Percentiles rank a stretch among this genome's conserved stretches.
Conservation (phyloP, 257 asterid genomes). For the Echites panduratus region DNA sequence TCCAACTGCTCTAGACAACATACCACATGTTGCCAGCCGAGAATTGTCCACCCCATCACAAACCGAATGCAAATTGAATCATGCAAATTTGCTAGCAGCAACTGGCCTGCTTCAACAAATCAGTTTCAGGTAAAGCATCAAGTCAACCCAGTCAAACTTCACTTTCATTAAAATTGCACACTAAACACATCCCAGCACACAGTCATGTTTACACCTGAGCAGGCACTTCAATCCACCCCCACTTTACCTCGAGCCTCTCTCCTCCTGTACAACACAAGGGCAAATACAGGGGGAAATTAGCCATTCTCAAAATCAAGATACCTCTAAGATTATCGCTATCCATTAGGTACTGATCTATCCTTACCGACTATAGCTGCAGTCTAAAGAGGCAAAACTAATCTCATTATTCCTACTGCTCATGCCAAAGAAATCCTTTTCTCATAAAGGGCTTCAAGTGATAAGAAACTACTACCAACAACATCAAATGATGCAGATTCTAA, state of each 20-base stretch:
- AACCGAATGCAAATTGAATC: slow-evolving; percentile 16
- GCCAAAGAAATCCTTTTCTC: slow-evolving; percentile 16
- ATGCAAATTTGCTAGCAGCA: slow-evolving; percentile 26
- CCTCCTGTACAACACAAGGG: slow-evolving; percentile 80
- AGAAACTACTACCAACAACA: slow-evolving; percentile 10
- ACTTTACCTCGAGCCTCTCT: slow-evolving; percentile 39
- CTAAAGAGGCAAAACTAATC: slow-evolving; percentile 25
- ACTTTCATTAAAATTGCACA: slow-evolving; percentile 29
- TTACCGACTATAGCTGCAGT: slow-evolving; percentile 32
- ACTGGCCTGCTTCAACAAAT: slow-evolving; percentile 25
- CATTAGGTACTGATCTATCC: slow-evolving; percentile 39
- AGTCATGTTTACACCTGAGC: slow-evolving; percentile 26
- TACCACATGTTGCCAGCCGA: slow-evolving; percentile 14
- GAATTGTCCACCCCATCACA: slow-evolving; percentile 26
- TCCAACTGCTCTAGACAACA: slow-evolving; percentile 12
- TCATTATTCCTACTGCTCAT: slow-evolving; percentile 28
- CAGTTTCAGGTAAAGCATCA: slow-evolving; percentile 23
- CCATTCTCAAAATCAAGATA: slow-evolving; percentile 56
- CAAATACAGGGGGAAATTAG: slow-evolving; percentile 67
- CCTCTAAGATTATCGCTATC: slow-evolving; percentile 52
- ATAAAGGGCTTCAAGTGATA: slow-evolving; percentile 10
- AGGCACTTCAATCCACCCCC: slow-evolving; percentile 40
- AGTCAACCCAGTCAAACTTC: slow-evolving; percentile 28
- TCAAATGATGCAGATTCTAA: slow-evolving; percentile 10
- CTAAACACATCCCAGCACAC: slow-evolving; percentile 31